Evolutionary conservation across 129 eudicot genomes (phyloP).

Genomic region (Glebionis coronaria): DNA sequence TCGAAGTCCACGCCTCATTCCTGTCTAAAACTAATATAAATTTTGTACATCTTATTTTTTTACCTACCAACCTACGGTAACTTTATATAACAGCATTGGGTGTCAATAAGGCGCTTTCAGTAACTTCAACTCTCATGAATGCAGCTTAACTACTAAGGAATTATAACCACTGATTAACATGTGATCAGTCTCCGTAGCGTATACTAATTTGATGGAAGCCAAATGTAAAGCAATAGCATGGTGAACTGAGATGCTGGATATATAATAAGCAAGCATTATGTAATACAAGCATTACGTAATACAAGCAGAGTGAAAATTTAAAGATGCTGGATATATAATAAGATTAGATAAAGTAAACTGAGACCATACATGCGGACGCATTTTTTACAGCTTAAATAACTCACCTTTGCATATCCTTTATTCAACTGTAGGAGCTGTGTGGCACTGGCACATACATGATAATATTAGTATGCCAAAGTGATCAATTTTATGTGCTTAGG

Average conservation of each 20-base stretch:
- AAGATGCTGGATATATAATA: too few species aligned
- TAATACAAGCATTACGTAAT: too few species aligned
- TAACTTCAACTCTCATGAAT: not conserved
- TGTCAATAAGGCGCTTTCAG: not conserved
- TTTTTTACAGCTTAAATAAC: too few species aligned
- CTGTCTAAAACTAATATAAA: not conserved
- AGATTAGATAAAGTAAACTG: too few species aligned
- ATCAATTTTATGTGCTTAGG: not conserved
- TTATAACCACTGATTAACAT: too few species aligned
- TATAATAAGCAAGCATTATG: too few species aligned
- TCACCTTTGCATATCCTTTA: not conserved
- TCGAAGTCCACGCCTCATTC: slow-evolving; percentile 12
- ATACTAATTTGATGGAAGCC: too few species aligned
- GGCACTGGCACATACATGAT: not conserved
- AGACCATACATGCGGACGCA: too few species aligned
- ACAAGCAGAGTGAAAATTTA: too few species aligned
- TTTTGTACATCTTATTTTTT: not conserved
- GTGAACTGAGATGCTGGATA: too few species aligned
- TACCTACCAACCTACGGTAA: slow-evolving; percentile 18
- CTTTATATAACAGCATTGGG: not conserved
- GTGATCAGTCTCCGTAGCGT: too few species aligned
- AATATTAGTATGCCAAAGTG: not conserved
- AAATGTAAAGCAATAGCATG: too few species aligned
- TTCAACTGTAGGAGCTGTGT: not conserved
- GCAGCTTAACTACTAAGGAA: not conserved